A percentile compares a stretch with the other conserved stretches of the same genome.
phyloP scores from a whole-genome alignment of 2,329 filamentous ascomycete genomes.

The Diaporthe eres region DNA sequence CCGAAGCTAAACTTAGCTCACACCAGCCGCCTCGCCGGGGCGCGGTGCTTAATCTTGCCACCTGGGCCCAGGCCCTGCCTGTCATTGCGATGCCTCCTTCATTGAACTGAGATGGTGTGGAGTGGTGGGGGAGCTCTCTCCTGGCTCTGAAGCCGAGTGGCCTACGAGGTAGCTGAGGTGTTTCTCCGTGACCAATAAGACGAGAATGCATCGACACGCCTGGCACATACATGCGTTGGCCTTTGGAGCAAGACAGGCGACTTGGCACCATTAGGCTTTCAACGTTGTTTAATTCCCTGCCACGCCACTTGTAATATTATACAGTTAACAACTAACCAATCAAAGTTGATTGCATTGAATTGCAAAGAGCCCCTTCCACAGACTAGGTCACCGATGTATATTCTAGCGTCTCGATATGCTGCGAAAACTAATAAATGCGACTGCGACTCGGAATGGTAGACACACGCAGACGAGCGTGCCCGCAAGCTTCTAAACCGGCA shows the following conservation, averaged over 20 bases:
- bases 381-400: neutral
- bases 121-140: neutral
- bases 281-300: neutral
- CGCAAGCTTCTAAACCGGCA: neutral
- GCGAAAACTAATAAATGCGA: neutral
- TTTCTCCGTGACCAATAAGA: neutral
- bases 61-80: constrained; percentile 1
- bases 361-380: constrained; percentile 2
- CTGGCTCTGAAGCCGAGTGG: constrained; percentile 4
- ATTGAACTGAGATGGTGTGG: neutral
- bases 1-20: constrained; percentile 26
- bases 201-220: neutral
- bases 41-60: constrained; percentile 25
- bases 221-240: neutral
- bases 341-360: neutral
- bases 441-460: neutral
- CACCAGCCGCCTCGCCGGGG: constrained; percentile 19
- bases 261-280: constrained; percentile 2
- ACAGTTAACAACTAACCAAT: neutral
- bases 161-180: neutral
- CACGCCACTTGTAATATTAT: neutral
- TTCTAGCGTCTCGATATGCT: neutral
- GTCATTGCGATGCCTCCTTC: neutral
- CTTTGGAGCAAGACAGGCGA: neutral
- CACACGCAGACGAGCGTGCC: neutral